Base-by-base conservation (phyloP, 495 filamentous ascomycete species). In the Annulohypoxylon maeteangense region DNA sequence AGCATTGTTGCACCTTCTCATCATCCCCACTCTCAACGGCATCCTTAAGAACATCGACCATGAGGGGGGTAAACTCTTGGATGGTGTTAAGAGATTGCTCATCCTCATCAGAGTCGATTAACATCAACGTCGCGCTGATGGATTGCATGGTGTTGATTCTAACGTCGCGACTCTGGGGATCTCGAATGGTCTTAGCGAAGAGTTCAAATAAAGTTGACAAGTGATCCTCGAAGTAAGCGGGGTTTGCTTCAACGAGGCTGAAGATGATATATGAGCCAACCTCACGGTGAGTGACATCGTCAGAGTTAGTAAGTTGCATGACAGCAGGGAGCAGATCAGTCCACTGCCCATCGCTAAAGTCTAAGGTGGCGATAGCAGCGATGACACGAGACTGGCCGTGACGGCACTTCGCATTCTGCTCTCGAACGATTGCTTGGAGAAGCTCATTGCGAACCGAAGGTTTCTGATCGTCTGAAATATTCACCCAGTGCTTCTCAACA, bases 141-240 rank as follows among this genome's bases (percentile, higher is more conserved):
- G 93, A 93, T 73, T 97, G 87, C 81, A 98, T 90, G 25, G 94
- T 97, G 82, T 98, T 99, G 81, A 97, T 89, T 62, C 95, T 90
- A 55, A 99, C 96, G 76, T 95, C 90, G 62, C 90, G 85, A 79
- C 92, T 97, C 81, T 97, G 91, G 18, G 91, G 91, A 78, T 99
- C 96, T 67, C 87, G 87, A 76, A 99, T 95, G 12, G 94, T 97
- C 79, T 88, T 92, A 78, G 81, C 82, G 83, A 98, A 98, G 8
- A 98, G 87, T 63, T 85, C 84, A 74, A 98, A 92, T 32, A 98
- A 87, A 68, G 92, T 89, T 47, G 83, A 77, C 72, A 93, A 87
- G 75, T 93, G 89, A 70, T 93, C 92, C 72, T 87, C 86, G 72
- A 97, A 93, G 42, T 86, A 83, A 72, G 93, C 89, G 12, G 92